phyloP scores from a whole-genome alignment of 2,329 filamentous ascomycete species.

The Blastomyces percursus region DNA sequence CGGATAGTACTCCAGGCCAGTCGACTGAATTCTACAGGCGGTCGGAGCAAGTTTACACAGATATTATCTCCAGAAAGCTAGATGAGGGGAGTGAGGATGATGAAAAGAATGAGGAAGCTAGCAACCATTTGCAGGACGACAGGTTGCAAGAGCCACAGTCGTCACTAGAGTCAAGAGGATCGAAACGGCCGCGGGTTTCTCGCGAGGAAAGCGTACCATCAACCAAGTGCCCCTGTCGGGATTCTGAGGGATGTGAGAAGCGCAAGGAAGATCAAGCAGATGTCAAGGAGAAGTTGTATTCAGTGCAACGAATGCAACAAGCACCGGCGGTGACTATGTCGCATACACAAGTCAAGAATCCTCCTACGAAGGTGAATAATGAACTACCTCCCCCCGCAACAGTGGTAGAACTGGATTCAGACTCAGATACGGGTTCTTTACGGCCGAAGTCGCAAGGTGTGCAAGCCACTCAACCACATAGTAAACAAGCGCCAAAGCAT shows the following conservation, averaged over 20 bases:
- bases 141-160: background rate
- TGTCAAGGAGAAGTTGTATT: background rate
- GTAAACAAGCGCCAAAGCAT: background rate
- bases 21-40: conserved; percentile 39
- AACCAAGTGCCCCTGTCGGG: too few species aligned
- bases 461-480: background rate
- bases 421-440: background rate
- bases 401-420: background rate
- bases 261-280: background rate
- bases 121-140: conserved; percentile 10
- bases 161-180: conserved; percentile 2
- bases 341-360: background rate
- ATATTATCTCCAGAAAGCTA: conserved; percentile 34
- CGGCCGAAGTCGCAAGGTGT: background rate
- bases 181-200: conserved; percentile 20
- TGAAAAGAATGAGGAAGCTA: conserved; percentile 8
- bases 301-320: background rate
- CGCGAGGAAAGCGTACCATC: conserved; percentile 8
- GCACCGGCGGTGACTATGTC: background rate
- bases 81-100: conserved; percentile 2
- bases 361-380: background rate
- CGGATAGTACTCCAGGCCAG: conserved; percentile 22
- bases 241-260: background rate
- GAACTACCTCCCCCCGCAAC: background rate
- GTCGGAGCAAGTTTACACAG: conserved; percentile 37